Conservation (phyloP, 2,329 filamentous ascomycete species). For the Cercospora sojina region DNA sequence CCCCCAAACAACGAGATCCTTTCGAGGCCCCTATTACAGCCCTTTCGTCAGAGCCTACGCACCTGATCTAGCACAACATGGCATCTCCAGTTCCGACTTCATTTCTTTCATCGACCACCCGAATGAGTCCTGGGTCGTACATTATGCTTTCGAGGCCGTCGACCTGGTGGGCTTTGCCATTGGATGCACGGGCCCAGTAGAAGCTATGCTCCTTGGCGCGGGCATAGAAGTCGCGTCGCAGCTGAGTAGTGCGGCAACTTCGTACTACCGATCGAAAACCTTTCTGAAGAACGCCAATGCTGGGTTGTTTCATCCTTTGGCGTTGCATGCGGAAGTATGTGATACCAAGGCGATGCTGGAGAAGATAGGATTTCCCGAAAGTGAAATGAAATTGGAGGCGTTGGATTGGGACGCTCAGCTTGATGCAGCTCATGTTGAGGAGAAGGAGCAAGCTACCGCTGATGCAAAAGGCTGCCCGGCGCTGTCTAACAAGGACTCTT, state of each 20-base stretch:
- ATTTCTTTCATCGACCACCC: conserved; percentile 34
- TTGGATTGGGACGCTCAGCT: neutral
- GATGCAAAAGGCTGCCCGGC: neutral
- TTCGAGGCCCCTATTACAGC: conserved; percentile 13
- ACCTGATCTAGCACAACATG: conserved; percentile 6
- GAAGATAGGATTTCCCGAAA: conserved; percentile 4
- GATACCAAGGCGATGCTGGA: conserved; percentile 15
- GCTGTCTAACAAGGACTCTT: conserved; percentile 19
- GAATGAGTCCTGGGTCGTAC: conserved; percentile 33
- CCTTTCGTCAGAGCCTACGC: conserved; percentile 17
- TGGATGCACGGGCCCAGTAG: conserved; percentile 23
- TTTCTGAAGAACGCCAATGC: conserved; percentile 15
- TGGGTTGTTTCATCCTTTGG: conserved; percentile 12
- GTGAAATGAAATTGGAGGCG: conserved; percentile 1
- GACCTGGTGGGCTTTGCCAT: conserved; percentile 28
- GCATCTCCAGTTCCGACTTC: conserved; percentile 23
- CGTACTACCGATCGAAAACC: conserved; percentile 8
- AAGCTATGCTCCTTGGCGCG: conserved; percentile 24
- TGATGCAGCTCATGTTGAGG: neutral
- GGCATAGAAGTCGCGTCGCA: conserved; percentile 27
- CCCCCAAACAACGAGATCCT: conserved; percentile 8
- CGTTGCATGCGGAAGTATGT: neutral
- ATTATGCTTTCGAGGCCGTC: conserved; percentile 31
- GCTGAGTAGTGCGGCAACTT: conserved; percentile 12
- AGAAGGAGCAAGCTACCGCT: neutral